These are phyloP conservation scores for Boletellus ananas DNA, from an alignment of 768 basidiomycete genomes.

Conservation along the genomic window DNA sequence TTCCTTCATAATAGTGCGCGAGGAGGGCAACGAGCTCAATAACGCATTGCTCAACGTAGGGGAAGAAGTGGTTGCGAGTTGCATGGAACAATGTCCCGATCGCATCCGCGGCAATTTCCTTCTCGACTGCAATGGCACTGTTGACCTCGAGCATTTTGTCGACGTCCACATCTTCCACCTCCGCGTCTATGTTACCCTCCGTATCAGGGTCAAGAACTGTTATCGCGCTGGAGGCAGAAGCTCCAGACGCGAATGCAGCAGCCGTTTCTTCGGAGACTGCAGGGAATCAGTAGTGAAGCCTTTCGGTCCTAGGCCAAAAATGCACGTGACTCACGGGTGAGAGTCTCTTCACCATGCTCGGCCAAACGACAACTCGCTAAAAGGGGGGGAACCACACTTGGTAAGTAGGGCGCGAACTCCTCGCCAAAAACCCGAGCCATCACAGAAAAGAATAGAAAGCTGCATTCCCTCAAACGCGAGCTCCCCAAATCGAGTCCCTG, in stretches of 20 bases:
- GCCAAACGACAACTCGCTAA: conserved; percentile 76
- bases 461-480: conserved; percentile 87
- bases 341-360: conserved; percentile 67
- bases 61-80: conserved; percentile 81
- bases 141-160: conserved; percentile 91
- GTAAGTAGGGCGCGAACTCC: conserved; percentile 87
- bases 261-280: conserved; percentile 50
- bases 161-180: conserved; percentile 75
- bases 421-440: conserved; percentile 97
- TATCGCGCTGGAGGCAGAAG: conserved; percentile 69
- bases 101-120: conserved; percentile 97
- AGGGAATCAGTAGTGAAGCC: not conserved
- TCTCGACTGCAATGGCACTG: conserved; percentile 96
- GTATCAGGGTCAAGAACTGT: conserved; percentile 51
- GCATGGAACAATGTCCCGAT: conserved; percentile 87
- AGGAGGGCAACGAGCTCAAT: conserved; percentile 76
- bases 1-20: conserved; percentile 95
- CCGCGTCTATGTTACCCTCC: conserved; percentile 55
- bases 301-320: not conserved
- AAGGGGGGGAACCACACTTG: conserved; percentile 82
- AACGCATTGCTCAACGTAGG: conserved; percentile 81
- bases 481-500: conserved; percentile 83
- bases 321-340: conserved; percentile 38
- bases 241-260: conserved; percentile 68
- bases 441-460: conserved; percentile 97